Percentiles rank a stretch among this genome's conserved stretches.
Evolutionary conservation across 345 rosid genomes (phyloP).

Genomic region (Acer campestre): DNA sequence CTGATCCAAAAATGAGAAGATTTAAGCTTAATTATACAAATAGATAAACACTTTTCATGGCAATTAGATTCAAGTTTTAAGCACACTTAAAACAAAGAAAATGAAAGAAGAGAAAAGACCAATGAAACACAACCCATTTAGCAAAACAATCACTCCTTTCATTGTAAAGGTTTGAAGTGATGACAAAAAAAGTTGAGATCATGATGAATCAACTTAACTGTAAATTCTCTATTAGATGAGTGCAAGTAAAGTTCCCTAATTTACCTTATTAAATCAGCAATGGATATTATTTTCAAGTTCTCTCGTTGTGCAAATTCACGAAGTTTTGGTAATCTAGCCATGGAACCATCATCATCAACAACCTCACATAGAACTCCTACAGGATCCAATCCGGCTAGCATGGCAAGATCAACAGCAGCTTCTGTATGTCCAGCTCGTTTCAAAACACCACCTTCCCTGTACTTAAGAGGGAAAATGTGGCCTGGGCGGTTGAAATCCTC

Average conservation of each 20-base stretch:
- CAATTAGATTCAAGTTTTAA: background rate
- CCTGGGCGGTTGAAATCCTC: slow-evolving; percentile 90
- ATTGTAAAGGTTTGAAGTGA: background rate
- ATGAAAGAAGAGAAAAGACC: no score
- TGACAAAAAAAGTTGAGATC: background rate
- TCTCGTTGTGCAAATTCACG: slow-evolving; percentile 62
- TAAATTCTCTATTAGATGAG: background rate
- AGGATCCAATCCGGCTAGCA: slow-evolving; percentile 82
- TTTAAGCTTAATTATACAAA: background rate
- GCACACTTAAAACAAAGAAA: background rate
- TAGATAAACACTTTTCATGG: background rate
- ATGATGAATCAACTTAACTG: background rate
- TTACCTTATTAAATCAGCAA: slow-evolving; percentile 85
- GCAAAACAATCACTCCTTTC: background rate
- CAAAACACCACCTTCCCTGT: slow-evolving; percentile 86
- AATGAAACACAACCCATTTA: background rate
- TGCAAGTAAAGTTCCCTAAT: background rate
- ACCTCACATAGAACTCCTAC: slow-evolving; percentile 80
- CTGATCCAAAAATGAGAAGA: background rate
- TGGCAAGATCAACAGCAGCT: slow-evolving; percentile 84
- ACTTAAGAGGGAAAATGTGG: slow-evolving; percentile 81
- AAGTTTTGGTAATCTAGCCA: slow-evolving; percentile 86
- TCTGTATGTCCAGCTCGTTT: slow-evolving; percentile 97
- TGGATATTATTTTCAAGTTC: slow-evolving; percentile 65
- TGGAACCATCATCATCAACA: slow-evolving; percentile 90